phyloP scores from a whole-genome alignment of 2,329 filamentous ascomycete genomes.

The Aschersonia sp. region DNA sequence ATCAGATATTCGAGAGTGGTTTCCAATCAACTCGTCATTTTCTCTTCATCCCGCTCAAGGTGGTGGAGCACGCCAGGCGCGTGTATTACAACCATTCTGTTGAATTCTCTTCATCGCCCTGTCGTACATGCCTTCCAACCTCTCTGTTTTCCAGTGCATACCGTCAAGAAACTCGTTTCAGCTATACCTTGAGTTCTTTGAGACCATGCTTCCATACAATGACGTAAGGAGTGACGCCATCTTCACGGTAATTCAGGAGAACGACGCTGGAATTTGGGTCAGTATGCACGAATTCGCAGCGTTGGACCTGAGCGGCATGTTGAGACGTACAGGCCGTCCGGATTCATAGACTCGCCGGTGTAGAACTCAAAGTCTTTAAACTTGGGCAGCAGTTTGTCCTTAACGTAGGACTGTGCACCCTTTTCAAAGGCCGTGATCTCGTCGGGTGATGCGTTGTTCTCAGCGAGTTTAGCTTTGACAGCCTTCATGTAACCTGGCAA shows the following conservation, averaged over 20 bases:
- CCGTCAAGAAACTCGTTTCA: background rate
- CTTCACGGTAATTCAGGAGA: slow-evolving; percentile 95
- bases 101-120: background rate
- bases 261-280: slow-evolving; percentile 45
- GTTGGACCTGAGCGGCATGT: too few relatives aligned
- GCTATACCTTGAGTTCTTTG: slow-evolving; percentile 80
- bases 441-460: slow-evolving; percentile 44
- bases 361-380: slow-evolving; percentile 97
- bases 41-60: too few relatives aligned
- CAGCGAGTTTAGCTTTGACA: slow-evolving; percentile 58
- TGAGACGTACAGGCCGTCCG: slow-evolving; percentile 72
- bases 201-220: slow-evolving; percentile 94
- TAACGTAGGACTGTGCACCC: slow-evolving; percentile 59
- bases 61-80: too few relatives aligned
- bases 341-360: slow-evolving; percentile 83
- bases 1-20: too few relatives aligned
- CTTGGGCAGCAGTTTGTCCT: slow-evolving; percentile 66
- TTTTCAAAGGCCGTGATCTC: slow-evolving; percentile 68
- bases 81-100: too few relatives aligned
- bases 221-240: slow-evolving; percentile 80
- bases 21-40: too few relatives aligned
- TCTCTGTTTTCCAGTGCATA: background rate
- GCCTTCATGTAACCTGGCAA: slow-evolving; percentile 75
- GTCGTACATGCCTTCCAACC: background rate
- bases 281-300: background rate